phyloP scores from a whole-genome alignment of 1,139 yeast genomes.

The Pichia sp. region DNA sequence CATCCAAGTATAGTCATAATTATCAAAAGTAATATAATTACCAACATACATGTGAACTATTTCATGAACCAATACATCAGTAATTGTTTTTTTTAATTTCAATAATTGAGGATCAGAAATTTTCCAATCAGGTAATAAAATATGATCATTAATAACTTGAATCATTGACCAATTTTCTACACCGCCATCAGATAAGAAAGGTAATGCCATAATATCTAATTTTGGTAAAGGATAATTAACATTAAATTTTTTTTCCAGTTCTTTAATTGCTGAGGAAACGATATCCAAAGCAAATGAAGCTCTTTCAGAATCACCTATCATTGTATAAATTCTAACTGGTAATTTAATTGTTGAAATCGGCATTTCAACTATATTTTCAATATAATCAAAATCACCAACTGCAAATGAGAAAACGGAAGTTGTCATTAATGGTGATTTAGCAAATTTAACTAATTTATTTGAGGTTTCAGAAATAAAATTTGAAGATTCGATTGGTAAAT shows the following conservation, averaged over 20 bases:
- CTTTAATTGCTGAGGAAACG: constrained; percentile 42
- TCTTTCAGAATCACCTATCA: constrained; percentile 44
- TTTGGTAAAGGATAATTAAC: constrained; percentile 50
- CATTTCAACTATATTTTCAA: constrained; percentile 33
- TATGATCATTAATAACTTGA: constrained; percentile 48
- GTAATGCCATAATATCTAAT: constrained; percentile 59
- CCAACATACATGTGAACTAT: constrained; percentile 78
- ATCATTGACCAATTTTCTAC: constrained; percentile 76
- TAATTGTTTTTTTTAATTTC: constrained; percentile 29
- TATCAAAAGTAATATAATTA: constrained; percentile 56
- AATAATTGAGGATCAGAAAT: constrained; percentile 17
- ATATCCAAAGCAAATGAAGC: constrained; percentile 44
- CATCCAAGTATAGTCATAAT: constrained; percentile 64
- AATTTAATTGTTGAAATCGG: constrained; percentile 23
- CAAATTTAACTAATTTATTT: constrained; percentile 37
- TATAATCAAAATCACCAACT: constrained; percentile 55
- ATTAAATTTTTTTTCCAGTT: constrained; percentile 38
- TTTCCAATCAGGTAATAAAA: constrained; percentile 36
- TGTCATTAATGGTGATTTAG: constrained; percentile 50
- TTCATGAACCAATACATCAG: constrained; percentile 62
- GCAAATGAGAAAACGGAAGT: constrained; percentile 61
- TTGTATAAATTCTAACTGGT: constrained; percentile 50
- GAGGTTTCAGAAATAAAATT: constrained; percentile 22
- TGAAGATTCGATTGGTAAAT: constrained; percentile 32
- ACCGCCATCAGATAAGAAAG: constrained; percentile 68